phyloP scores from a whole-genome alignment of 345 rosid species.

The Salix dunnii region DNA sequence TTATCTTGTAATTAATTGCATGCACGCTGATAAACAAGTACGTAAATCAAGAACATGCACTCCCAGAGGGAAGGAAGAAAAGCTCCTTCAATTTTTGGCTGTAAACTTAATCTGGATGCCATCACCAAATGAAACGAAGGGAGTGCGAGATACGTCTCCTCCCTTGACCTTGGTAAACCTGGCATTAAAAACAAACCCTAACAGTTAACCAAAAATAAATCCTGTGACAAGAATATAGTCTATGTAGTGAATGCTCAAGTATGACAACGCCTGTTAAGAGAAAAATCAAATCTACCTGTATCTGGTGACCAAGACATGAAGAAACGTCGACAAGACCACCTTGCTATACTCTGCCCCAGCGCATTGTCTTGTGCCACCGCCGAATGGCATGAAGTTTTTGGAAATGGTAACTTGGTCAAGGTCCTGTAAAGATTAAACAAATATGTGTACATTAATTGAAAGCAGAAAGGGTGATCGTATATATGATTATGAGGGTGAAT shows the following conservation, averaged over 20 bases:
- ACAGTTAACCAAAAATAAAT: not conserved
- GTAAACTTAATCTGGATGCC: not conserved
- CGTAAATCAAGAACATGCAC: not conserved
- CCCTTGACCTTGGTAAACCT: not conserved
- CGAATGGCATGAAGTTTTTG: constrained; percentile 45
- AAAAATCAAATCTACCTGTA: no score
- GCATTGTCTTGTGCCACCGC: constrained; percentile 45
- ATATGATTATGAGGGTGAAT: no score
- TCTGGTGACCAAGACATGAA: no score
- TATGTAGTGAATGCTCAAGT: no score
- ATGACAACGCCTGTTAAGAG: no score
- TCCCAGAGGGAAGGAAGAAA: not conserved
- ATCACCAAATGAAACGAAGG: not conserved
- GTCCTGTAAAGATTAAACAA: constrained; percentile 13
- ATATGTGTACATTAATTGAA: no score
- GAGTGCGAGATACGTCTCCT: not conserved
- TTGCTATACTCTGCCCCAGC: no score
- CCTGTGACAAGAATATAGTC: no score
- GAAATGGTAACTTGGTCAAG: constrained; percentile 6
- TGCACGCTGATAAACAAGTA: not conserved
- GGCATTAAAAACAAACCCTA: not conserved
- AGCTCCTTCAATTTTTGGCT: not conserved
- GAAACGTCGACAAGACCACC: no score
- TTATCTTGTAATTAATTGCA: not conserved
- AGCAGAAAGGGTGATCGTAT: not conserved